Percentiles rank a stretch among this genome's conserved stretches.
phyloP scores from a whole-genome alignment of 371 early-diverging fungal species.

The Mucor racemosus region DNA sequence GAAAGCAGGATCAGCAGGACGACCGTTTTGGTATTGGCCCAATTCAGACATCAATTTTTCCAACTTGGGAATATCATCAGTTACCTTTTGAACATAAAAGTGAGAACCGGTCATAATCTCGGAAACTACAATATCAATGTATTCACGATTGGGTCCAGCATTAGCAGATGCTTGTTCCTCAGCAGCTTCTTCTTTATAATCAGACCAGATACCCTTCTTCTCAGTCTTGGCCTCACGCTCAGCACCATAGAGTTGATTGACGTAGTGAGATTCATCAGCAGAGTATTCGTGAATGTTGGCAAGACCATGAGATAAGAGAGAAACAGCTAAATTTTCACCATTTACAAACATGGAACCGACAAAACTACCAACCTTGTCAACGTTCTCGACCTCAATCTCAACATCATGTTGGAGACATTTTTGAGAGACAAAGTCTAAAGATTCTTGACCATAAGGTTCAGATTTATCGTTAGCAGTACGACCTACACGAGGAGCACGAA shows the following conservation, averaged over 20 bases:
- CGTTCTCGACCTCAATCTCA: conserved; percentile 82
- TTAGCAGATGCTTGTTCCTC: conserved; percentile 40
- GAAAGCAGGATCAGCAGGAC: conserved; percentile 45
- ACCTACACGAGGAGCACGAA: conserved; percentile 77
- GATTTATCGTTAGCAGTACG: conserved; percentile 68
- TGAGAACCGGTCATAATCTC: conserved; percentile 76
- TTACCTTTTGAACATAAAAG: conserved; percentile 81
- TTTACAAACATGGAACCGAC: conserved; percentile 82
- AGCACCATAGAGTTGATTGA: conserved; percentile 75
- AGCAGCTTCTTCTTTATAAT: conserved; percentile 42
- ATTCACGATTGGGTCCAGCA: conserved; percentile 67
- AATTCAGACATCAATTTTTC: conserved; percentile 87
- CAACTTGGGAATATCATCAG: conserved; percentile 71
- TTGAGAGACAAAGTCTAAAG: conserved; percentile 69
- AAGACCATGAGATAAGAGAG: conserved; percentile 79
- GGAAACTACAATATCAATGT: conserved; percentile 82
- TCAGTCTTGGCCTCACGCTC: conserved; percentile 77
- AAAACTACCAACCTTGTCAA: conserved; percentile 91
- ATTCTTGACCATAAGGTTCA: conserved; percentile 92
- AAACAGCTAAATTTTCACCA: conserved; percentile 68
- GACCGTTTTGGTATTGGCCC: conserved; percentile 61
- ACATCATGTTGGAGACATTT: conserved; percentile 89
- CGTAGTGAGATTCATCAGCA: conserved; percentile 79
- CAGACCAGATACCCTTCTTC: conserved; percentile 61
- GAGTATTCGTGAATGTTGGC: conserved; percentile 85